Base-by-base conservation (phyloP, 2,329 filamentous ascomycete species). In the Pyrenophora tritici-repentis region DNA sequence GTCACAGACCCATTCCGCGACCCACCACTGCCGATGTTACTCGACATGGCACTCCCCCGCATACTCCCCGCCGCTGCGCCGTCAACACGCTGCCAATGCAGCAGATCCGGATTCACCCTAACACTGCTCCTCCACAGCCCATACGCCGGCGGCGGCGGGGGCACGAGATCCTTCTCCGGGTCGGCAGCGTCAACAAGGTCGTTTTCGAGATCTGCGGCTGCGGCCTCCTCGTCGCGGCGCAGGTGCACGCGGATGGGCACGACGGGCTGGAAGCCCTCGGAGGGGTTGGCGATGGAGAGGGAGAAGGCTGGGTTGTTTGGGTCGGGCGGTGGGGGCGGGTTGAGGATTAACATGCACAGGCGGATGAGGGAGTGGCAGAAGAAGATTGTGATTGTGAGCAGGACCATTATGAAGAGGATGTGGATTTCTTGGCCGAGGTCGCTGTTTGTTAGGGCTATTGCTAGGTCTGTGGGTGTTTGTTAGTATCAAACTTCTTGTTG, bases 51-150 rank as follows among this genome's bases (percentile, higher is more conserved):
- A 1, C 47, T 58, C 1, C 37, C 45, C 8, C 49, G 26, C 26
- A 37, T 26, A 26, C 39, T 22, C 3, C 31, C 29, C 9, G 42
- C 46, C 18, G 18, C 18, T 3, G 18, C 18, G 5, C 18, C 18
- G 1, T 70, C 65, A 8, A 69, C 88, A 32, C 87, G 83, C 71
- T 88, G 86, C 90, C 90, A 95, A 69, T 89, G 91, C 20, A 96
- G 79, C 12, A 90, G 79, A 65, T 93, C 84, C 1, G 91, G 91
- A 64, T 96, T 88, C 26, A 91, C 87, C 40, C 89, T 82, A 0
- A 94, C 89, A 65, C 88, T 93, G 71, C 87, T 86, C 44, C 90
- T 81, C 89, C 90, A 95, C 1, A 91, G 76, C 0, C 91, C 91
- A 68, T 96, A 96, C 2, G 90, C 90, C 0, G 92, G 91, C 3